Conservation (phyloP, 148 eudicot species). For the Silene conica region DNA sequence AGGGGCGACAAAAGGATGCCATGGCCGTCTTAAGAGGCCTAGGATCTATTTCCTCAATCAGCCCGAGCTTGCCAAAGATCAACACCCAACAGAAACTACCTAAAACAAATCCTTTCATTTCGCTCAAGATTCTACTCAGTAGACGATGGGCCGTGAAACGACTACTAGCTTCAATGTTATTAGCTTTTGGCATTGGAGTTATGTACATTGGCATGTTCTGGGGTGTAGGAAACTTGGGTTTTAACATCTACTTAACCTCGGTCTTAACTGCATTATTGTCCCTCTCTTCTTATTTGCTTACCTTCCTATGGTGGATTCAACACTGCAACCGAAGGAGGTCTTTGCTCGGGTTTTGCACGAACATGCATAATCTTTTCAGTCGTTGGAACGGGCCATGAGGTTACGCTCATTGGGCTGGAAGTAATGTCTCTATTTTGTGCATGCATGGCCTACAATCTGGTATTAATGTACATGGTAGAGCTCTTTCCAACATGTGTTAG, state of each 20-base stretch:
- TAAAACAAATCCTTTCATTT: slow-evolving; percentile 2
- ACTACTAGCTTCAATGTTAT: slow-evolving; percentile 16
- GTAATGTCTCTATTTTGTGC: slow-evolving; percentile 15
- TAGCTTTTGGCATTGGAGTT: slow-evolving; percentile 26
- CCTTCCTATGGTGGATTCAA: slow-evolving; percentile 23
- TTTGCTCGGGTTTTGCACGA: slow-evolving; percentile 21
- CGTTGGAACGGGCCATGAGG: background rate
- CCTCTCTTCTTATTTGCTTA: slow-evolving; percentile 10
- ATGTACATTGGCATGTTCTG: slow-evolving; percentile 31
- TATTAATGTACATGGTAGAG: slow-evolving; percentile 21
- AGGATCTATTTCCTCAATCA: background rate
- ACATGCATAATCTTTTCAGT: slow-evolving; percentile 20
- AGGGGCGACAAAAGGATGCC: slow-evolving; percentile 16
- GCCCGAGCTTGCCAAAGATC: background rate
- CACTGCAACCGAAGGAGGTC: slow-evolving; percentile 23
- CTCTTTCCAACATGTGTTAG: slow-evolving; percentile 29
- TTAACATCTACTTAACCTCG: slow-evolving; percentile 26
- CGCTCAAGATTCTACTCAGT: slow-evolving; percentile 16
- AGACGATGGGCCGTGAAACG: slow-evolving; percentile 26
- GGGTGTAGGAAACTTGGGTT: slow-evolving; percentile 28
- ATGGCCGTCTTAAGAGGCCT: slow-evolving; percentile 7
- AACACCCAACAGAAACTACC: background rate
- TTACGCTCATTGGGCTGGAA: slow-evolving; percentile 4
- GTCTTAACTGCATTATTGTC: slow-evolving; percentile 21
- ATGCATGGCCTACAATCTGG: slow-evolving; percentile 19